These are phyloP conservation scores for Herpomyces periplanetae DNA, from an alignment of 2,329 filamentous ascomycete species.

Conservation along the genomic window DNA sequence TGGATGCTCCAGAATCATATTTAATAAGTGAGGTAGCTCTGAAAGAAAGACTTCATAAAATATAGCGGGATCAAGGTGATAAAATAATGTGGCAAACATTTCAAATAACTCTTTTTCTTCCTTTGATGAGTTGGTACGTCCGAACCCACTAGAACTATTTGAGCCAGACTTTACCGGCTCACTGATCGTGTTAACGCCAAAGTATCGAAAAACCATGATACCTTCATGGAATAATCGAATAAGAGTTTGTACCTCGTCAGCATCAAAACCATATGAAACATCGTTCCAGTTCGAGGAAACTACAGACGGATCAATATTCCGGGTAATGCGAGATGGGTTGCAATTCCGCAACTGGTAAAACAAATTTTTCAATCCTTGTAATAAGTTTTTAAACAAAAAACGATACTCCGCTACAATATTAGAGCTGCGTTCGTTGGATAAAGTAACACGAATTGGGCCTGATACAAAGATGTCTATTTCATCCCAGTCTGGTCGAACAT, in stretches of 20 bases:
- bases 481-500: slow-evolving; percentile 61
- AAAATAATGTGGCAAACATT: slow-evolving; percentile 90
- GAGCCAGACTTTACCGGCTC: slow-evolving; percentile 70
- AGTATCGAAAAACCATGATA: slow-evolving; percentile 82
- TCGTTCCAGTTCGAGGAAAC: slow-evolving; percentile 74
- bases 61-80: slow-evolving; percentile 85
- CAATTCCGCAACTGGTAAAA: slow-evolving; percentile 80
- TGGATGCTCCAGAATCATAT: slow-evolving; percentile 90
- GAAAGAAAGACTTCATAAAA: slow-evolving; percentile 96
- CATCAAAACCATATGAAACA: slow-evolving; percentile 76
- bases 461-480: slow-evolving; percentile 90
- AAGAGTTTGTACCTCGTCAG: slow-evolving; percentile 82
- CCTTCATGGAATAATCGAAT: slow-evolving; percentile 92
- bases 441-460: slow-evolving; percentile 78
- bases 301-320: slow-evolving; percentile 27
- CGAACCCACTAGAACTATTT: slow-evolving; percentile 55
- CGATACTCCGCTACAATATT: slow-evolving; percentile 90
- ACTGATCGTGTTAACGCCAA: slow-evolving; percentile 24
- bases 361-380: slow-evolving; percentile 79
- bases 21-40: slow-evolving; percentile 79
- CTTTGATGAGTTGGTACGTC: too few relatives aligned
- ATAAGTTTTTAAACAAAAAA: slow-evolving; percentile 77
- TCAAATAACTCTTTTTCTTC: slow-evolving; percentile 93
- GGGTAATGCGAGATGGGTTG: slow-evolving; percentile 20
- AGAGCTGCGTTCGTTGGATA: slow-evolving; percentile 46